A percentile compares a stretch with the other conserved stretches of the same genome.
These are phyloP conservation scores for Cryomyces minteri DNA, from an alignment of 495 filamentous ascomycete species.

Conservation along the genomic window DNA sequence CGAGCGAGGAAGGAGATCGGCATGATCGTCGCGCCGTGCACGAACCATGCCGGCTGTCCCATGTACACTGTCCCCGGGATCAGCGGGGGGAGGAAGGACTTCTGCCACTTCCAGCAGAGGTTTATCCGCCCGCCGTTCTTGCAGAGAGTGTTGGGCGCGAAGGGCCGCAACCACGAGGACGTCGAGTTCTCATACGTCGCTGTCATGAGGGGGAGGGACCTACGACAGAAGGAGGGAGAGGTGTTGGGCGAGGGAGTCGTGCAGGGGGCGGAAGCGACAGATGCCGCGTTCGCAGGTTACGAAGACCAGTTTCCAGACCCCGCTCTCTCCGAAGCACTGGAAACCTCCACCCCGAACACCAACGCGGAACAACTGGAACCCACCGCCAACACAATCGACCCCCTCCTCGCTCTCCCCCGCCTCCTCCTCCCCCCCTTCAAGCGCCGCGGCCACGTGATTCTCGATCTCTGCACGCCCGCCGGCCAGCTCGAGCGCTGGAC, in stretches of 20 bases:
- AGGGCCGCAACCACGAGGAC: constrained; percentile 71
- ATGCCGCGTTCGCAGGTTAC: constrained; percentile 22
- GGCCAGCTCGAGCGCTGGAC: constrained; percentile 90
- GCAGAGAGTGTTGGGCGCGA: constrained; percentile 55
- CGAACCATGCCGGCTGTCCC: constrained; percentile 73
- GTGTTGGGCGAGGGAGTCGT: constrained; percentile 9
- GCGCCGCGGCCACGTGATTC: constrained; percentile 63
- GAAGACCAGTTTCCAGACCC: constrained; percentile 17
- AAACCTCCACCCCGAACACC: background rate
- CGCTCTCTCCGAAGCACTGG: constrained; percentile 18
- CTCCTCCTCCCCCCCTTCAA: constrained; percentile 67
- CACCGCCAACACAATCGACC: constrained; percentile 20
- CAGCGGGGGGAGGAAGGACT: constrained; percentile 59
- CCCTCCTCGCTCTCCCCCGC: constrained; percentile 53
- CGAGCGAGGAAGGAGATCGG: constrained; percentile 42
- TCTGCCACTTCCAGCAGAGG: constrained; percentile 78
- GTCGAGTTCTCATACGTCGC: constrained; percentile 76
- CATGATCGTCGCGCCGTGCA: constrained; percentile 93
- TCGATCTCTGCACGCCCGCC: constrained; percentile 79
- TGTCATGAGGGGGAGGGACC: constrained; percentile 52
- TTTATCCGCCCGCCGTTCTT: constrained; percentile 70
- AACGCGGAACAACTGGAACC: background rate
- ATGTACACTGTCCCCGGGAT: constrained; percentile 62
- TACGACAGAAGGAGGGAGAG: constrained; percentile 5
- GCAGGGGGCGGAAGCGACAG: constrained; percentile 18